These are phyloP conservation scores for Axilococcus clingmanii DNA, from an alignment of 139 green algal genomes.

Conservation along the genomic window DNA sequence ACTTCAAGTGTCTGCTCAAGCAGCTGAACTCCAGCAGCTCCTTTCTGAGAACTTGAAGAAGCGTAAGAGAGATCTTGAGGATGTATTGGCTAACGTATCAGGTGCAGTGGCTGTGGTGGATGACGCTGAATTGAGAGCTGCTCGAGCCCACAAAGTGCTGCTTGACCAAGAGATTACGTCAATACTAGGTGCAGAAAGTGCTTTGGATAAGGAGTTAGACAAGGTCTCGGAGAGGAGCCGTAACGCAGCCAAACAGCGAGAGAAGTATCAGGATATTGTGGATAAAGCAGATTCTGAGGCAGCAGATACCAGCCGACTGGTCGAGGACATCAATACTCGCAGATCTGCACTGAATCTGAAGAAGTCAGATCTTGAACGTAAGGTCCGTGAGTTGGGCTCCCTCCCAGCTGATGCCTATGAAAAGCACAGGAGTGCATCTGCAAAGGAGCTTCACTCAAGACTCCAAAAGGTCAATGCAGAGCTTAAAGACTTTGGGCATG, in stretches of 20 bases:
- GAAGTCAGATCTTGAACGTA: conserved; percentile 58
- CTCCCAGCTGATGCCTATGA: conserved; percentile 82
- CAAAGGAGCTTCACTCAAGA: conserved; percentile 53
- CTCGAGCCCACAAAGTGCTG: conserved; percentile 7
- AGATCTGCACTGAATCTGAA: conserved; percentile 35
- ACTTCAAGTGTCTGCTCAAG: conserved; percentile 25
- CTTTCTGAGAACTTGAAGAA: conserved; percentile 43
- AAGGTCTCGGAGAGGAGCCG: background rate
- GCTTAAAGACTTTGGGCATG: conserved; percentile 64
- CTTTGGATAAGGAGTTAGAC: background rate
- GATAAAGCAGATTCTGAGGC: conserved; percentile 13
- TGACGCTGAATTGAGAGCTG: conserved; percentile 18
- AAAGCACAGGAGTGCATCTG: conserved; percentile 36
- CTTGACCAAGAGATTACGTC: background rate
- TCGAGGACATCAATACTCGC: conserved; percentile 54
- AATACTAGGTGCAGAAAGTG: conserved; percentile 11
- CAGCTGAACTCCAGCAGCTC: conserved; percentile 27
- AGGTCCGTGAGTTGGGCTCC: conserved; percentile 84
- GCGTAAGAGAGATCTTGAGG: conserved; percentile 42
- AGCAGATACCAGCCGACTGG: background rate
- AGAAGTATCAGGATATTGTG: conserved; percentile 25
- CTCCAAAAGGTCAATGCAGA: conserved; percentile 46
- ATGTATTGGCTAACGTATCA: conserved; percentile 12
- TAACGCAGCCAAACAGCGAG: conserved; percentile 33
- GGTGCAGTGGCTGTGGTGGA: too few species aligned